Conservation (phyloP, 2,329 filamentous ascomycete species). For the Calonectria crousiana region DNA sequence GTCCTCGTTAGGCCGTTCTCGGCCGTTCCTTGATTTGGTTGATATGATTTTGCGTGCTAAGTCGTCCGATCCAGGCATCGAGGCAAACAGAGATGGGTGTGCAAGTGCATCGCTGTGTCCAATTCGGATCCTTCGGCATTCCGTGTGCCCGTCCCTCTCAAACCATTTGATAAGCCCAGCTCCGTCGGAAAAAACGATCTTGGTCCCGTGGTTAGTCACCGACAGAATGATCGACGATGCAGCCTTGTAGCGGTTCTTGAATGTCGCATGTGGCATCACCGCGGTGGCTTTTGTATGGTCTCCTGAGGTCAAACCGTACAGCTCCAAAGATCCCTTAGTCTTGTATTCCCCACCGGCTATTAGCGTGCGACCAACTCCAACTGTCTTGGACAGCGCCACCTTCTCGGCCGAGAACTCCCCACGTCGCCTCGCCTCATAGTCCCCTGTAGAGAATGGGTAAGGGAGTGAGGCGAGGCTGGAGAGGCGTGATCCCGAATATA, state of each 20-base stretch:
- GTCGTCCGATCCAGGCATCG: conserved; percentile 71
- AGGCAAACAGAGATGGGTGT: conserved; percentile 63
- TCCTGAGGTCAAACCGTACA: conserved; percentile 74
- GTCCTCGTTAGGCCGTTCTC: conserved; percentile 63
- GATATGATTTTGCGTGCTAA: conserved; percentile 85
- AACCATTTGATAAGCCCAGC: conserved; percentile 91
- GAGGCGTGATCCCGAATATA: conserved; percentile 86
- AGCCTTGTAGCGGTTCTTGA: conserved; percentile 87
- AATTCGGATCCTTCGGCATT: conserved; percentile 66
- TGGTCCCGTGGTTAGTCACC: conserved; percentile 83
- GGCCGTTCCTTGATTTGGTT: conserved; percentile 56
- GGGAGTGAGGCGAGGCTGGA: conserved; percentile 79
- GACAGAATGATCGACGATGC: conserved; percentile 85
- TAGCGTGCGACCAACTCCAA: conserved; percentile 71
- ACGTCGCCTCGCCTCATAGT: conserved; percentile 68
- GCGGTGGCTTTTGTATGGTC: conserved; percentile 43
- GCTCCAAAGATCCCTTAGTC: conserved; percentile 87
- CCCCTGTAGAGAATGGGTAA: conserved; percentile 73
- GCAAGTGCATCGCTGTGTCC: conserved; percentile 65
- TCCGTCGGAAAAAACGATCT: conserved; percentile 86
- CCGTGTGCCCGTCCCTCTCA: conserved; percentile 82
- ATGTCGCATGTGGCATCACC: conserved; percentile 59
- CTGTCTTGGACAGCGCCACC: conserved; percentile 65
- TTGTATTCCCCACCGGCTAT: conserved; percentile 92
- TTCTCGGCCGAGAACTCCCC: conserved; percentile 68